Conservation (phyloP, 306 rosid genomes). For the Myrica gale region DNA sequence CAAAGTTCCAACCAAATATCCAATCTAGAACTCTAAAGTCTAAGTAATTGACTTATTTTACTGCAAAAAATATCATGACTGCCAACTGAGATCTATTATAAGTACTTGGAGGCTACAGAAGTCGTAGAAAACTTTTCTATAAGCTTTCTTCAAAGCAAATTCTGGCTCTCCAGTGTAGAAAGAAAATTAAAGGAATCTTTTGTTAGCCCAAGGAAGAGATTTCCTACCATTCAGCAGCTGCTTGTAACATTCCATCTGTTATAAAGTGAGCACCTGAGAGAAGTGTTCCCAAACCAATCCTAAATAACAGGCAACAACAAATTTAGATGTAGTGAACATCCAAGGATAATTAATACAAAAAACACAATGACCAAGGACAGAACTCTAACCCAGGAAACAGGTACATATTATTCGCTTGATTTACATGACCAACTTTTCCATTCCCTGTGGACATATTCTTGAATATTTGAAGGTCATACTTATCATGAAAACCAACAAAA, state of each 20-base stretch:
- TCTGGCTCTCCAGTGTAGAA: neutral
- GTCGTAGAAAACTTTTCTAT: neutral
- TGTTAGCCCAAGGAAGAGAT: neutral
- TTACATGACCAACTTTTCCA: conserved; percentile 85
- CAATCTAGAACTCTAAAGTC: neutral
- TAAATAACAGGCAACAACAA: conserved; percentile 40
- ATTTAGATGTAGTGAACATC: conserved; percentile 13
- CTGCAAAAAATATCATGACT: neutral
- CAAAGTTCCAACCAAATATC: neutral
- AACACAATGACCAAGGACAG: conserved; percentile 17
- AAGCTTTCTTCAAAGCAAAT: neutral
- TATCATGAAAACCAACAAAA: conserved; percentile 19
- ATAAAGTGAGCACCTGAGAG: conserved; percentile 85
- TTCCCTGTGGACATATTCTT: conserved; percentile 54
- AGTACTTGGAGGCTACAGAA: neutral
- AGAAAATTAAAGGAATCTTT: neutral
- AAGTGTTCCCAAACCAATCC: conserved; percentile 96
- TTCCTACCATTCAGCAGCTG: conserved; percentile 91
- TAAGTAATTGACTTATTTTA: neutral
- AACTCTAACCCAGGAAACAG: conserved; percentile 87
- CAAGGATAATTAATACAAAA: neutral
- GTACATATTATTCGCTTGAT: conserved; percentile 99
- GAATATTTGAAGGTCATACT: conserved; percentile 13
- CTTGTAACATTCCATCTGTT: conserved; percentile 94
- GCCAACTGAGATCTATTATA: neutral